A percentile compares a stretch with the other conserved stretches of the same genome.
These are phyloP conservation scores for Nitzschia inconspicua DNA, from an alignment of 108 stramenopile genomes.

Conservation along the genomic window DNA sequence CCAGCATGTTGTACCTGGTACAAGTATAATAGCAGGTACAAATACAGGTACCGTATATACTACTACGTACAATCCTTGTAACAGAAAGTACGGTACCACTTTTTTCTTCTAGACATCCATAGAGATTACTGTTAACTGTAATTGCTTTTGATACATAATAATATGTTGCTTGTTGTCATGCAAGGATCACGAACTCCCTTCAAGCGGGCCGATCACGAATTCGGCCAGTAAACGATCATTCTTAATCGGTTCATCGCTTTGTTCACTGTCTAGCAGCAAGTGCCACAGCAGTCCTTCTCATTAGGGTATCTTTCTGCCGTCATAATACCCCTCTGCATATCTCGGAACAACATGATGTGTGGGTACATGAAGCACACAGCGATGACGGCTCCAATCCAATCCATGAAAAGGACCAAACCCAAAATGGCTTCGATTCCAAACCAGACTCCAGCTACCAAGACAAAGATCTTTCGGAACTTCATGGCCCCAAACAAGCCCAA, in stretches of 20 bases:
- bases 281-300: constrained; percentile 25
- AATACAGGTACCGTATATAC: too few species aligned
- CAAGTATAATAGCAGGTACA: too few species aligned
- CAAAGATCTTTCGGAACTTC: constrained; percentile 15
- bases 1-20: too few species aligned
- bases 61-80: too few species aligned
- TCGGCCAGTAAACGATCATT: background rate
- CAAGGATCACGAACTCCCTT: background rate
- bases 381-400: constrained; percentile 13
- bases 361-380: constrained; percentile 28
- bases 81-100: too few species aligned
- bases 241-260: too few species aligned
- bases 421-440: constrained; percentile 15
- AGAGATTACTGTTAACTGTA: too few species aligned
- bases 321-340: constrained; percentile 35
- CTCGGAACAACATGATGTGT: constrained; percentile 26
- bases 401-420: constrained; percentile 7
- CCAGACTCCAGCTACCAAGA: constrained; percentile 20
- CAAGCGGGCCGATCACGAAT: background rate
- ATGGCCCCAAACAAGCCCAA: constrained; percentile 24
- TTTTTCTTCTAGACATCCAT: too few species aligned
- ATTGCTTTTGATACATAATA: too few species aligned
- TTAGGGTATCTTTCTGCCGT: constrained; percentile 17
- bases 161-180: background rate
- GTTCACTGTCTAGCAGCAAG: constrained; percentile 4